Evolutionary conservation across 352 stramenopile species (phyloP).

Genomic region (Pilasporangium apinafurcum): DNA sequence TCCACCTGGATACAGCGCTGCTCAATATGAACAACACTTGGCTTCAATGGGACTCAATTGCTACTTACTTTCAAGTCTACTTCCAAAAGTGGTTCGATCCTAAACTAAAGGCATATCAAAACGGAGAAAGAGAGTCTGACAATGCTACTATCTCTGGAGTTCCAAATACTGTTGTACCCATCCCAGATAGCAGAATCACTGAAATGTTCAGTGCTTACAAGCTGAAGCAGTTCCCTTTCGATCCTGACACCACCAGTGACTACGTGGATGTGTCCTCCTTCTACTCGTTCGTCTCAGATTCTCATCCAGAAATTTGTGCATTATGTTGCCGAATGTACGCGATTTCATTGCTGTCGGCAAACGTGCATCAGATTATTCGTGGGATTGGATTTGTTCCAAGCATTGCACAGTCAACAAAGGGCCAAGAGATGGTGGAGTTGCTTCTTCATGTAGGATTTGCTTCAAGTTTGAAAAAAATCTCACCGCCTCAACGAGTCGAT

Average conservation of each 20-base stretch:
- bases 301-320: slow-evolving; percentile 70
- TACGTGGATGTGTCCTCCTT: slow-evolving; percentile 80
- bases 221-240: slow-evolving; percentile 66
- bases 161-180: slow-evolving; percentile 6
- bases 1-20: slow-evolving; percentile 54
- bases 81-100: slow-evolving; percentile 57
- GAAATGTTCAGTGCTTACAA: slow-evolving; percentile 61
- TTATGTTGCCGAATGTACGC: slow-evolving; percentile 76
- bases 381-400: slow-evolving; percentile 59
- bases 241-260: slow-evolving; percentile 58
- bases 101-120: background rate
- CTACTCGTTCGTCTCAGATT: slow-evolving; percentile 81
- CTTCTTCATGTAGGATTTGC: slow-evolving; percentile 71
- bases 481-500: slow-evolving; percentile 4
- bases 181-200: slow-evolving; percentile 25
- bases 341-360: slow-evolving; percentile 48
- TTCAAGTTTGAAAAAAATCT: slow-evolving; percentile 31
- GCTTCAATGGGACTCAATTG: slow-evolving; percentile 47
- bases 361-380: slow-evolving; percentile 41
- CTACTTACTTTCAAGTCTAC: slow-evolving; percentile 61
- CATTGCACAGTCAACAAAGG: slow-evolving; percentile 39
- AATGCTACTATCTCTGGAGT: no score
- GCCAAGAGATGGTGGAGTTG: slow-evolving; percentile 41
- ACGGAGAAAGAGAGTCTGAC: no score
- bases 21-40: slow-evolving; percentile 45